These are phyloP conservation scores for Prunus yedoensis DNA, from an alignment of 331 rosid species.

Conservation along the genomic window DNA sequence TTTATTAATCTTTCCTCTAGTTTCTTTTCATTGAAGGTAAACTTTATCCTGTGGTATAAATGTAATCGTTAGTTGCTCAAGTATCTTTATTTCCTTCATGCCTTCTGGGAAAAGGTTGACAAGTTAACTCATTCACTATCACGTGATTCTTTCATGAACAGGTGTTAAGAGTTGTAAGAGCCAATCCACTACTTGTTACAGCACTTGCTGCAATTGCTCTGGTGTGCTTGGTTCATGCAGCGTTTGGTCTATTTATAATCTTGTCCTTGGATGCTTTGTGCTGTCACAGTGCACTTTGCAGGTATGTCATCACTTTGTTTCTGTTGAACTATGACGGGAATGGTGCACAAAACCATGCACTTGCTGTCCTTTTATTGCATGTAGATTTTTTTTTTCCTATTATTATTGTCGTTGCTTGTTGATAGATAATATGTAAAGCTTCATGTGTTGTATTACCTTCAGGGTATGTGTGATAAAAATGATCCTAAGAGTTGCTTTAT, in stretches of 20 bases:
- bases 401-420: not conserved
- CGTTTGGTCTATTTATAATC: conserved; percentile 67
- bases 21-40: conserved; percentile 75
- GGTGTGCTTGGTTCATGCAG: conserved; percentile 85
- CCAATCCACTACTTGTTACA: conserved; percentile 59
- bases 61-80: not conserved
- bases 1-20: conserved; percentile 46
- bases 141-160: conserved; percentile 34
- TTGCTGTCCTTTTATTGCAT: not conserved
- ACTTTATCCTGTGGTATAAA: conserved; percentile 12
- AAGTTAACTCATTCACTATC: conserved; percentile 30
- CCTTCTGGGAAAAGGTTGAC: conserved; percentile 18
- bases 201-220: conserved; percentile 66
- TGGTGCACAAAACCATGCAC: not conserved
- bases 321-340: not conserved
- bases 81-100: not conserved
- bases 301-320: conserved; percentile 45
- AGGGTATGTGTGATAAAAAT: conserved; percentile 2
- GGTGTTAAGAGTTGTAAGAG: conserved; percentile 68
- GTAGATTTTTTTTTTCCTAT: not conserved
- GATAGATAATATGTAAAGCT: conserved; percentile 9
- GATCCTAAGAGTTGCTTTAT: conserved; percentile 41
- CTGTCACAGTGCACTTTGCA: conserved; percentile 88
- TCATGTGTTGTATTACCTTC: not conserved
- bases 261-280: conserved; percentile 66